phyloP scores from a whole-genome alignment of 2,329 filamentous ascomycete genomes.

The Dothideomycetes sp. region DNA sequence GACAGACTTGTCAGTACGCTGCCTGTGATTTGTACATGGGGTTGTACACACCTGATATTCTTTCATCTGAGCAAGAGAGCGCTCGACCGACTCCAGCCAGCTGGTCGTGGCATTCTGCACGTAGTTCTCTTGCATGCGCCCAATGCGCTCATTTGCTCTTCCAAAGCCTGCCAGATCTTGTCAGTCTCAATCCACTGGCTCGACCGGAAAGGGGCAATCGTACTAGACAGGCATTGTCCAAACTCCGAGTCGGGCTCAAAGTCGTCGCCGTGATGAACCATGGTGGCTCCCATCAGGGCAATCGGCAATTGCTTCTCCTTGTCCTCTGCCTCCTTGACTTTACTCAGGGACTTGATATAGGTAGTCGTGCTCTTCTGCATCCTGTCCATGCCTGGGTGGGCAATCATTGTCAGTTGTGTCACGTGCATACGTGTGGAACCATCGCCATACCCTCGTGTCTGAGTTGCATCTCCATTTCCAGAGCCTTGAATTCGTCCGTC shows the following conservation, averaged over 20 bases:
- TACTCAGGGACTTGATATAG: slow-evolving; percentile 81
- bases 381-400: slow-evolving; percentile 67
- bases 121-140: slow-evolving; percentile 75
- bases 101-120: slow-evolving; percentile 64
- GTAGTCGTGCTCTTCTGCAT: slow-evolving; percentile 75
- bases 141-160: slow-evolving; percentile 77
- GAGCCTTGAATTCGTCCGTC: slow-evolving; percentile 79
- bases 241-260: slow-evolving; percentile 87
- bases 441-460: slow-evolving; percentile 65
- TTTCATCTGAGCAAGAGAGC: slow-evolving; percentile 88
- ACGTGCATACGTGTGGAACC: not conserved
- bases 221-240: slow-evolving; percentile 66
- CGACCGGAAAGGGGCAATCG: not conserved
- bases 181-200: slow-evolving; percentile 1
- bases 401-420: slow-evolving; percentile 1
- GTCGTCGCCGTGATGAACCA: slow-evolving; percentile 84
- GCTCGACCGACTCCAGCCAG: slow-evolving; percentile 87
- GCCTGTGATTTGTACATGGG: not conserved
- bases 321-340: slow-evolving; percentile 74
- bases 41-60: slow-evolving; percentile 69
- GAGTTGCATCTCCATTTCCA: slow-evolving; percentile 84
- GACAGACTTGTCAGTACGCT: not conserved
- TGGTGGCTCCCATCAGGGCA: slow-evolving; percentile 68
- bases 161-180: slow-evolving; percentile 52
- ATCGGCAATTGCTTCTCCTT: slow-evolving; percentile 78